A percentile compares a stretch with the other conserved stretches of the same genome.
Evolutionary conservation across 192 early-diverging fungal genomes (phyloP).

Genomic region (Coemansia sp.): DNA sequence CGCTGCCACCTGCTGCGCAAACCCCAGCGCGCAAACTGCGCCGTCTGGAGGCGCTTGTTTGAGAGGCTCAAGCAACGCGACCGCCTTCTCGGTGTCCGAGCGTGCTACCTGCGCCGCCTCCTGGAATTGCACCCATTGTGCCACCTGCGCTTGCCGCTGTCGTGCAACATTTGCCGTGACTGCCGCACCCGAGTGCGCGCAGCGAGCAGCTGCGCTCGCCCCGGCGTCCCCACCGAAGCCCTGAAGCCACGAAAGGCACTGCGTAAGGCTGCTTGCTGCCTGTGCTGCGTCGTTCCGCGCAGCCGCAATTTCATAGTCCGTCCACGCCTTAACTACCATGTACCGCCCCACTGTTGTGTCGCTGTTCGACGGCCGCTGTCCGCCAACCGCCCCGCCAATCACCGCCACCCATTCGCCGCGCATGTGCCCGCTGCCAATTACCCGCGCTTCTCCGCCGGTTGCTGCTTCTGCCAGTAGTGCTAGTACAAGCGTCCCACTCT

Average conservation of each 20-base stretch:
- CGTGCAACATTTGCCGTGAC: slow-evolving; percentile 18
- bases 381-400: slow-evolving; percentile 1
- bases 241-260: slow-evolving; percentile 11
- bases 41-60: slow-evolving; percentile 1
- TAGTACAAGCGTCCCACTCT: slow-evolving; percentile 13
- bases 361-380: background rate
- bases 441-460: background rate
- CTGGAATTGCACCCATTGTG: slow-evolving; percentile 9
- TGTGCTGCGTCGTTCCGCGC: slow-evolving; percentile 8
- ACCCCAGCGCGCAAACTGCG: slow-evolving; percentile 5
- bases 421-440: slow-evolving; percentile 2
- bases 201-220: slow-evolving; percentile 1
- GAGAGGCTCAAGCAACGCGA: background rate
- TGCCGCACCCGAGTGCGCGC: slow-evolving; percentile 22
- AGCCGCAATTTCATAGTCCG: slow-evolving; percentile 23
- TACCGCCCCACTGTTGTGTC: slow-evolving; percentile 11
- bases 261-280: slow-evolving; percentile 8
- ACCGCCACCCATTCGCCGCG: slow-evolving; percentile 19
- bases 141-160: slow-evolving; percentile 18
- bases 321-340: slow-evolving; percentile 33
- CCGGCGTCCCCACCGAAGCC: background rate
- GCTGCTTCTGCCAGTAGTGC: slow-evolving; percentile 17
- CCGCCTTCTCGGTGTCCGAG: slow-evolving; percentile 6
- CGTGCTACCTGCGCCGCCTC: slow-evolving; percentile 17
- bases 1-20: slow-evolving; percentile 28